Percentiles rank a stretch among this genome's conserved stretches.
phyloP scores from a whole-genome alignment of 108 stramenopile species.

The Halocafeteria seosinensis region DNA sequence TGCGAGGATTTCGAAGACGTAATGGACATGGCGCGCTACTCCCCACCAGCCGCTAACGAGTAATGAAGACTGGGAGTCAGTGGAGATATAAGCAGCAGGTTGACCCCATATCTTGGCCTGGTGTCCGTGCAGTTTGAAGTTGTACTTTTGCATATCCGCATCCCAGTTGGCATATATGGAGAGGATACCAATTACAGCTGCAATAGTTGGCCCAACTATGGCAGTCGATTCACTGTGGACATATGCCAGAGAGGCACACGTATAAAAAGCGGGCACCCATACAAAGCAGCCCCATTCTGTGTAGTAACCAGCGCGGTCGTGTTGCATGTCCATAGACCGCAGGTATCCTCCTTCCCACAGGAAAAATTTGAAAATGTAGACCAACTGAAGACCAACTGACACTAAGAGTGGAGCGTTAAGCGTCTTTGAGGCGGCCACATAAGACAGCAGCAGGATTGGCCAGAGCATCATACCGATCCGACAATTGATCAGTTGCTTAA shows the following conservation, averaged over 20 bases:
- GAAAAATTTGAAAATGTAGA: constrained; percentile 95
- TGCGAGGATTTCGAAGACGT: constrained; percentile 73
- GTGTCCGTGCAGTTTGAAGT: constrained; percentile 64
- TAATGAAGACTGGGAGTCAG: constrained; percentile 55
- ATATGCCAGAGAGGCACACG: constrained; percentile 59
- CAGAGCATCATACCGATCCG: constrained; percentile 94
- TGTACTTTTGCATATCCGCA: constrained; percentile 78
- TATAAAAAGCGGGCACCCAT: constrained; percentile 90
- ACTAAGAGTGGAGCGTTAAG: constrained; percentile 43
- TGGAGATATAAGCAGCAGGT: constrained; percentile 53
- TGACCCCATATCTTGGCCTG: constrained; percentile 70
- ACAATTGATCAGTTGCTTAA: constrained; percentile 94
- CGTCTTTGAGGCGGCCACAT: constrained; percentile 35
- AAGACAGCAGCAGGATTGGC: constrained; percentile 54
- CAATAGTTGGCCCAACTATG: constrained; percentile 37
- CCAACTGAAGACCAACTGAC: constrained; percentile 47
- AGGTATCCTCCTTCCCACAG: constrained; percentile 99
- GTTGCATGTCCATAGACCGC: constrained; percentile 88
- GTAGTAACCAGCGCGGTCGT: constrained; percentile 75
- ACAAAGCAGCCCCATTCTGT: constrained; percentile 97
- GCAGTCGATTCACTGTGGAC: constrained; percentile 33
- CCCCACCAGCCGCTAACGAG: constrained; percentile 67
- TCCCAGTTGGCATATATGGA: constrained; percentile 77
- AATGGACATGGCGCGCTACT: constrained; percentile 85
- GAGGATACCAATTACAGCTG: constrained; percentile 45